Evolutionary conservation across 305 asterid species (phyloP).

Genomic region (Fraxinus floribunda): DNA sequence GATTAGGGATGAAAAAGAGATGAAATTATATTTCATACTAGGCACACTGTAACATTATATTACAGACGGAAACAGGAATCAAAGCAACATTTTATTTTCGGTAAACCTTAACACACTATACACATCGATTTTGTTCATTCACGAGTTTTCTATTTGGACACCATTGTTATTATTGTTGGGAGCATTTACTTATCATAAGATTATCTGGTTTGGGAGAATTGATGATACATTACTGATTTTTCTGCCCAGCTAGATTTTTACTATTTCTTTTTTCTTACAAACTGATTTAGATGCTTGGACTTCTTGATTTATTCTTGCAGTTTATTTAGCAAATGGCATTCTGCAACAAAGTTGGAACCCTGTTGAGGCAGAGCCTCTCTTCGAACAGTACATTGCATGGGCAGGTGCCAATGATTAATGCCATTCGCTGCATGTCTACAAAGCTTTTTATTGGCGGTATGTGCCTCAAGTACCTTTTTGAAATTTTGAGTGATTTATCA

Average conservation of each 20-base stretch:
- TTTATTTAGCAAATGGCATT: constrained; percentile 40
- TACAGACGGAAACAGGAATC: background rate
- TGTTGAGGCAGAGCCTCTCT: constrained; percentile 35
- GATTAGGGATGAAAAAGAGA: background rate
- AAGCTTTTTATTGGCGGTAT: constrained; percentile 53
- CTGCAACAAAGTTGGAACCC: constrained; percentile 38
- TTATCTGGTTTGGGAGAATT: background rate
- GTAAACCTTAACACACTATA: background rate
- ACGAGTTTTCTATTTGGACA: background rate
- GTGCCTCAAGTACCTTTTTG: background rate
- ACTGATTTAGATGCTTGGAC: background rate
- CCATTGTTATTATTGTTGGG: background rate
- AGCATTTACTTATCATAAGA: background rate
- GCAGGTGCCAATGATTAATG: constrained; percentile 35
- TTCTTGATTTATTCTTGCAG: constrained; percentile 4
- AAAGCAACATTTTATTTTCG: no score
- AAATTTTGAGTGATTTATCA: no score
- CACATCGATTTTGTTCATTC: background rate
- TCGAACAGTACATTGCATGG: constrained; percentile 16
- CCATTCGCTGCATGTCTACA: constrained; percentile 45
- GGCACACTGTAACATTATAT: background rate
- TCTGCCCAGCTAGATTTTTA: background rate
- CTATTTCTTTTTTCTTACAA: background rate
- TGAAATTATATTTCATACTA: background rate
- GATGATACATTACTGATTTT: background rate